Evolutionary conservation across 495 filamentous ascomycete species (phyloP), one percentile per base, ranked within the genome.

Genomic region (Annulohypoxylon stygium): DNA sequence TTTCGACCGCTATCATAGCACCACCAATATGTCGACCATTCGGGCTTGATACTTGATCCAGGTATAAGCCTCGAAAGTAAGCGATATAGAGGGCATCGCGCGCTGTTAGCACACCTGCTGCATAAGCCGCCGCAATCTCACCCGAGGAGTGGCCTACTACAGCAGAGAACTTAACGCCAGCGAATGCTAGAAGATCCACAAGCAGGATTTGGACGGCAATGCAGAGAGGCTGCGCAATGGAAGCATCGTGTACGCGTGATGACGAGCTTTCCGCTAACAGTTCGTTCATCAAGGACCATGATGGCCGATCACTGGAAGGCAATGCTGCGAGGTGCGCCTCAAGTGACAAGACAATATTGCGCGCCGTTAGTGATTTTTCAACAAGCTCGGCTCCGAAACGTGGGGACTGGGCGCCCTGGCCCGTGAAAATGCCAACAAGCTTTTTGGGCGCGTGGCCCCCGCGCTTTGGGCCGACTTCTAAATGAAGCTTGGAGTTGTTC

Each of bases 111-210:
- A 18, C 3, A 0, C 23, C 14, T 14, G 23, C 0, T 20, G 16
- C 71, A 55, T 78, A 71, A 53, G 79, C 81, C 3, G 81, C 81
- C 3, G 75, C 81, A 69, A 90, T 90, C 69, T 91, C 89, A 1
- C 89, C 89, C 62, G 83, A 87, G 0, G 88, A 90, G 73, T 90
- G 88, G 9, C 89, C 88, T 0, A 87, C 79, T 0, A 88, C 86
- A 20, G 79, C 79, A 14, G 20, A 14, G 5, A 34, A 34, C 6
- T 30, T 10, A 6, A 62, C 11, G 59, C 20, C 11, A 16, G 23
- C 37, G 2, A 14, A 6, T 3, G 51, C 36, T 1, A 90, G 73
- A 1, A 91, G 67, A 7, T 86, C 80, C 0, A 88, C 84, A 10
- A 91, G 54, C 1, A 81, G 82, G 11, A 87, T 63, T 65, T 87